Conservation (phyloP, 2,329 filamentous ascomycete species). For the Cyphellophora attinorum region DNA sequence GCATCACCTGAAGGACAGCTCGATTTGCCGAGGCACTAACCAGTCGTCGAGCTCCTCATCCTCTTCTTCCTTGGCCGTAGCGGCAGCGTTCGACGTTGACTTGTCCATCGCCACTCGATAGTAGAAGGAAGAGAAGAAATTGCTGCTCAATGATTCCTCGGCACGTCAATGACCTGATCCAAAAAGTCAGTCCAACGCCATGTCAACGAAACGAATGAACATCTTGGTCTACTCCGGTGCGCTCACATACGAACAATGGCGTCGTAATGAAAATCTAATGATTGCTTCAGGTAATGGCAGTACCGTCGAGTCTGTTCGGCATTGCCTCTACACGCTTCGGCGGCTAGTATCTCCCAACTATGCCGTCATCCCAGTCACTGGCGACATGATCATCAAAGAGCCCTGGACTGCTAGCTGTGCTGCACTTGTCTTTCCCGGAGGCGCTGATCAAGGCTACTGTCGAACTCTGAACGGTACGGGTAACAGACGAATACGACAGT, state of each 20-base stretch:
- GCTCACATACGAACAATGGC: constrained; percentile 20
- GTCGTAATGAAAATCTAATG: constrained; percentile 23
- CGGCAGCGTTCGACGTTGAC: too few relatives aligned
- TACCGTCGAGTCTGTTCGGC: constrained; percentile 78
- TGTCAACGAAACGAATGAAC: constrained; percentile 68
- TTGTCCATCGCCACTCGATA: too few relatives aligned
- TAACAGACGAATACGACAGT: constrained; percentile 75
- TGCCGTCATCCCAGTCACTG: constrained; percentile 77
- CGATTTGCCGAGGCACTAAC: constrained; percentile 41
- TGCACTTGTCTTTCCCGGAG: constrained; percentile 82
- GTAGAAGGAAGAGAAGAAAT: too few relatives aligned
- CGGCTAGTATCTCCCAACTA: constrained; percentile 82
- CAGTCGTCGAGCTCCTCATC: constrained; percentile 94
- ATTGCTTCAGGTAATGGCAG: constrained; percentile 61
- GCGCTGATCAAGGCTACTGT: constrained; percentile 89
- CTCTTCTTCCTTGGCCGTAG: constrained; percentile 46
- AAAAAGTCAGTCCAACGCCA: constrained; percentile 31
- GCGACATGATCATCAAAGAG: constrained; percentile 73
- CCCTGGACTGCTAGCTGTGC: constrained; percentile 84
- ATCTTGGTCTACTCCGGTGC: constrained; percentile 86
- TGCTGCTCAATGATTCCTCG: too few relatives aligned
- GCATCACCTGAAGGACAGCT: constrained; percentile 8
- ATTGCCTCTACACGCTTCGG: constrained; percentile 78
- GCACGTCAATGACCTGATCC: too few relatives aligned
- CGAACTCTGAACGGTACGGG: constrained; percentile 77